Evolutionary conservation across 164 flowering plant species (phyloP).

Genomic region (Houttuynia cordata): DNA sequence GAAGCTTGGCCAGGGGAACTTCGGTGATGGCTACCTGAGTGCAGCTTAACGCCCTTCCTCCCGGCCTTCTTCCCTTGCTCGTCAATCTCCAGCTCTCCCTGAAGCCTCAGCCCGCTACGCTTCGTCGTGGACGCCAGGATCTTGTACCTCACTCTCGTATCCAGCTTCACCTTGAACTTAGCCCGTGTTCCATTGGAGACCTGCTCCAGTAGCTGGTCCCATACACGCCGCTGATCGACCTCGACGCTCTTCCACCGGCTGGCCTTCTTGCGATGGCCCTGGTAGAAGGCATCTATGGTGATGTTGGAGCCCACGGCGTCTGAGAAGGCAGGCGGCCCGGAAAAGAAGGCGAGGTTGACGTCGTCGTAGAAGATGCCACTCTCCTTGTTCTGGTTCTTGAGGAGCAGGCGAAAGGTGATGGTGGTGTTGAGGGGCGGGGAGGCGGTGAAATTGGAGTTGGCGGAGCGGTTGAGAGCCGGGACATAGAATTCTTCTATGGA

Average conservation of each 20-base stretch:
- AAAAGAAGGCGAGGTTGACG: conserved; percentile 33
- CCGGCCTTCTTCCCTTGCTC: conserved; percentile 18
- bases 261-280: conserved; percentile 51
- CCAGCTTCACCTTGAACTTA: conserved; percentile 48
- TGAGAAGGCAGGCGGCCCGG: conserved; percentile 7
- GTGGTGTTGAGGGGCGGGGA: conserved; percentile 20
- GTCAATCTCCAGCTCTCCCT: conserved; percentile 31
- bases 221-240: conserved; percentile 10
- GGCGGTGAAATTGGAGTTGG: conserved; percentile 4
- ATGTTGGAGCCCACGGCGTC: conserved; percentile 17
- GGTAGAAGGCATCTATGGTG: conserved; percentile 23
- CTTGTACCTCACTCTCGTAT: conserved; percentile 53
- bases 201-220: conserved; percentile 13
- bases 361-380: conserved; percentile 50
- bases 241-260: conserved; percentile 2
- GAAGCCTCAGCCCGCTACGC: conserved; percentile 21
- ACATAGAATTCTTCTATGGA: conserved; percentile 31
- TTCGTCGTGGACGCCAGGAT: conserved; percentile 34
- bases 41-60: conserved; percentile 30
- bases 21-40: conserved; percentile 5
- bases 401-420: conserved; percentile 32
- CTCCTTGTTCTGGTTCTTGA: conserved; percentile 59
- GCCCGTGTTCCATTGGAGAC: conserved; percentile 16
- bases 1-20: background rate
- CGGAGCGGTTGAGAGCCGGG: conserved; percentile 42